A percentile compares a stretch with the other conserved stretches of the same genome.
Evolutionary conservation across 441 rosid genomes (phyloP).

Genomic region (Populus hybrid): DNA sequence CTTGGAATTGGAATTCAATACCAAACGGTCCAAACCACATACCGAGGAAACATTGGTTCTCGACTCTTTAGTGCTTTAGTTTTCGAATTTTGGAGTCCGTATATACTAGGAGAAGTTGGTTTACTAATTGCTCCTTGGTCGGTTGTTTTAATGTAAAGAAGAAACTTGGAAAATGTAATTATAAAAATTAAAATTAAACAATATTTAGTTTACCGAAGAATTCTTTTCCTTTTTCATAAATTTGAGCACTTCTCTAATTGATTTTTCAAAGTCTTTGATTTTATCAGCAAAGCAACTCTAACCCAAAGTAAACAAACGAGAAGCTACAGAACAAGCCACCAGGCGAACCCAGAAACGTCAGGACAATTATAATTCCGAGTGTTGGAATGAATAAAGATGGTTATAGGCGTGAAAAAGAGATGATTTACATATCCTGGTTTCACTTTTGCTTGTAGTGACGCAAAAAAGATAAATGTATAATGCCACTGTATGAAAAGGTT

Average conservation of each 20-base stretch:
- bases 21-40: too few relatives aligned
- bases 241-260: not conserved
- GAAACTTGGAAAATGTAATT: not conserved
- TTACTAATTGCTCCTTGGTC: too few relatives aligned
- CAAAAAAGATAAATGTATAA: slow-evolving; percentile 21
- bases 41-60: too few relatives aligned
- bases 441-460: slow-evolving; percentile 16
- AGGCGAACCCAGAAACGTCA: not conserved
- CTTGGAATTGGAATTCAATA: too few relatives aligned
- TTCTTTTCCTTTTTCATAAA: not conserved
- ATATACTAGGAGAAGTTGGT: too few relatives aligned
- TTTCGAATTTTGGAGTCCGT: too few relatives aligned
- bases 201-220: not conserved
- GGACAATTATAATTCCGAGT: not conserved
- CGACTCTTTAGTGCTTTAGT: too few relatives aligned
- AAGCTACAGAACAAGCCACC: not conserved
- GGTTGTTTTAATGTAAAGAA: too few relatives aligned
- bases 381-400: not conserved
- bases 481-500: slow-evolving; percentile 36
- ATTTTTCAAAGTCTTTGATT: not conserved
- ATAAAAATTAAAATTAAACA: not conserved
- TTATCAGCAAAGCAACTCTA: not conserved
- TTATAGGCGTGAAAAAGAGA: slow-evolving; percentile 6
- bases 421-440: slow-evolving; percentile 33
- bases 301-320: not conserved